These are phyloP conservation scores for Fusarium mexicanum DNA, from an alignment of 2,329 filamentous ascomycete genomes.

Conservation along the genomic window DNA sequence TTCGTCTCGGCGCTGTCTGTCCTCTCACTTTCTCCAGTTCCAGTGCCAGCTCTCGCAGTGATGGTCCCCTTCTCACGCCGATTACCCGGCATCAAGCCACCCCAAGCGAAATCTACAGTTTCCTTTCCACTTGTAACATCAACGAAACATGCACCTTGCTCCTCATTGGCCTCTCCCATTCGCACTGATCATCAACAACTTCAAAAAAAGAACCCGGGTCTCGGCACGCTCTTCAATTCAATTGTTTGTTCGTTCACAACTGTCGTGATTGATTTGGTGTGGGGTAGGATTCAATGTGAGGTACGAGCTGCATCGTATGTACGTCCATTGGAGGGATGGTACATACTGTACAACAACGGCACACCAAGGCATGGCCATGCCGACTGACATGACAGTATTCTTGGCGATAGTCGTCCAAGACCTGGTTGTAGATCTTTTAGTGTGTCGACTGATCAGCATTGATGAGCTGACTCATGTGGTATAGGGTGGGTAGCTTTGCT, in stretches of 20 bases:
- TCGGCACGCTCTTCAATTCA: neutral
- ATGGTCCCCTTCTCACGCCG: neutral
- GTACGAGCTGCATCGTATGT: neutral
- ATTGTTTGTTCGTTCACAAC: neutral
- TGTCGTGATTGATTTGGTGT: neutral
- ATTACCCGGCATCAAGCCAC: conserved; percentile 22
- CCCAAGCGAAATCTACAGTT: neutral
- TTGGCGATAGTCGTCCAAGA: conserved; percentile 9
- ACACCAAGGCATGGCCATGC: neutral
- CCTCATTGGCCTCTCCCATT: neutral
- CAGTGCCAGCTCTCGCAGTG: conserved; percentile 7
- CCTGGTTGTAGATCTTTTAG: conserved; percentile 7
- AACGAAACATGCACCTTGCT: conserved; percentile 9
- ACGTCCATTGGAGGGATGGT: neutral
- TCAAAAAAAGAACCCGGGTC: neutral
- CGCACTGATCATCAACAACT: neutral
- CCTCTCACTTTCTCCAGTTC: conserved; percentile 3
- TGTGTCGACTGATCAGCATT: neutral
- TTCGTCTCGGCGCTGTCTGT: conserved; percentile 38
- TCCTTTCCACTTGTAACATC: conserved; percentile 12
- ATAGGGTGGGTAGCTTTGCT: neutral
- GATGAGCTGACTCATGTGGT: neutral
- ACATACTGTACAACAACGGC: neutral
- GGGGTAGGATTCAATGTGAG: neutral
- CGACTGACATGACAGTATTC: neutral